These are phyloP conservation scores for Yarrowia sp. DNA, from an alignment of 805 yeast genomes.

Conservation along the genomic window DNA sequence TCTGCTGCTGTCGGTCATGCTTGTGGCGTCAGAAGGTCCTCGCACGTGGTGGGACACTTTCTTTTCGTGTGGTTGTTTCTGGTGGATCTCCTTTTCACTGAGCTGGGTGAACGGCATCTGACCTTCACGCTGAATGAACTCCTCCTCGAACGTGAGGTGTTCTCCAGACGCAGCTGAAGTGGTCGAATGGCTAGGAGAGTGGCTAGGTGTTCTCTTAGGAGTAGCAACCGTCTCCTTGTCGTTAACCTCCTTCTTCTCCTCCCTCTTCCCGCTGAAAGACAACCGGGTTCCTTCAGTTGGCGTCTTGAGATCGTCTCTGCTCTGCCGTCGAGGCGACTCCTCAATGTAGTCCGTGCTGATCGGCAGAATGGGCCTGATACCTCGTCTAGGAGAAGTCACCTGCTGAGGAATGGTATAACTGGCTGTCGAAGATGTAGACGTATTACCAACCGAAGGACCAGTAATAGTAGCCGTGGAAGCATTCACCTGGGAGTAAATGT, in stretches of 20 bases:
- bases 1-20: slow-evolving; percentile 5
- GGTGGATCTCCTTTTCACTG: slow-evolving; percentile 24
- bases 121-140: slow-evolving; percentile 32
- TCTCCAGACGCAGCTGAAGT: neutral
- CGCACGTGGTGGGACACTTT: slow-evolving; percentile 29
- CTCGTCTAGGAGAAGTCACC: slow-evolving; percentile 13
- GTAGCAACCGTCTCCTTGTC: too few relatives aligned
- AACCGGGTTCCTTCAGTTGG: neutral
- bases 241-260: too few relatives aligned
- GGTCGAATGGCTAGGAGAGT: neutral
- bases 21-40: slow-evolving; percentile 24
- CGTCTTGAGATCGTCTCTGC: neutral
- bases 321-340: slow-evolving; percentile 14
- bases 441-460: neutral
- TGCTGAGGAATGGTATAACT: neutral
- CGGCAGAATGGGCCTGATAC: slow-evolving; percentile 20
- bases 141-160: slow-evolving; percentile 27
- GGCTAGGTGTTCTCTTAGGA: neutral
- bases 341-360: slow-evolving; percentile 25
- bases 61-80: slow-evolving; percentile 28
- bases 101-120: slow-evolving; percentile 31
- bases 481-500: slow-evolving; percentile 16
- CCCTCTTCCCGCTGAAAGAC: neutral
- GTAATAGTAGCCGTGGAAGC: slow-evolving; percentile 19
- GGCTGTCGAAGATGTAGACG: neutral